Evolutionary conservation across 139 green algal genomes (phyloP).

Genomic region (Mesotaenium endlicherianum): DNA sequence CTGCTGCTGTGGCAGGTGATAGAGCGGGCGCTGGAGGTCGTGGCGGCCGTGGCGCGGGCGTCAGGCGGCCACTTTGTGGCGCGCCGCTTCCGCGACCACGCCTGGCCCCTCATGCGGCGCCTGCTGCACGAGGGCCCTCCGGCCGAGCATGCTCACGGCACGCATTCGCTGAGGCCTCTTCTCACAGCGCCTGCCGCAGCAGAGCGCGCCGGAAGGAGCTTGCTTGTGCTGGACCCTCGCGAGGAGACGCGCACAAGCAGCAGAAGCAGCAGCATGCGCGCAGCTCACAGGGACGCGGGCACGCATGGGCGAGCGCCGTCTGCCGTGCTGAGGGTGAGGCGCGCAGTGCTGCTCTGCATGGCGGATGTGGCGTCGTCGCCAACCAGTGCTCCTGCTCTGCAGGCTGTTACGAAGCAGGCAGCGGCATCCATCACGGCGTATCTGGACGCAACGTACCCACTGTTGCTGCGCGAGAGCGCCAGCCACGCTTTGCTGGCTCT

Average conservation of each 20-base stretch:
- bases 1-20: too few species aligned
- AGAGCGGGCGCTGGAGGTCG: slow-evolving; percentile 2
- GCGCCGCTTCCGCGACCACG: slow-evolving; percentile 4
- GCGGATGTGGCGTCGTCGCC: neutral
- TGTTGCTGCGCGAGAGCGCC: neutral
- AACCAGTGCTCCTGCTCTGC: neutral
- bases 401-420: neutral
- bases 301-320: neutral
- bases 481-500: neutral
- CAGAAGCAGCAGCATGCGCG: neutral
- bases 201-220: neutral
- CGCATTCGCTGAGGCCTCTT: neutral
- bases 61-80: neutral
- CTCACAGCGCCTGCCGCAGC: neutral
- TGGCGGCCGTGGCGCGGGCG: neutral
- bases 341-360: neutral
- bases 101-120: neutral
- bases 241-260: neutral
- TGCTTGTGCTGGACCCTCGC: neutral
- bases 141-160: neutral
- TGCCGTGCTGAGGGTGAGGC: neutral
- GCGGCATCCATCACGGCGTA: neutral
- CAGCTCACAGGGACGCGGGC: neutral
- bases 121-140: neutral
- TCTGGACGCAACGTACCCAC: neutral